Evolutionary conservation across 2,329 filamentous ascomycete species (phyloP).

Genomic region (Camillea tinctor): DNA sequence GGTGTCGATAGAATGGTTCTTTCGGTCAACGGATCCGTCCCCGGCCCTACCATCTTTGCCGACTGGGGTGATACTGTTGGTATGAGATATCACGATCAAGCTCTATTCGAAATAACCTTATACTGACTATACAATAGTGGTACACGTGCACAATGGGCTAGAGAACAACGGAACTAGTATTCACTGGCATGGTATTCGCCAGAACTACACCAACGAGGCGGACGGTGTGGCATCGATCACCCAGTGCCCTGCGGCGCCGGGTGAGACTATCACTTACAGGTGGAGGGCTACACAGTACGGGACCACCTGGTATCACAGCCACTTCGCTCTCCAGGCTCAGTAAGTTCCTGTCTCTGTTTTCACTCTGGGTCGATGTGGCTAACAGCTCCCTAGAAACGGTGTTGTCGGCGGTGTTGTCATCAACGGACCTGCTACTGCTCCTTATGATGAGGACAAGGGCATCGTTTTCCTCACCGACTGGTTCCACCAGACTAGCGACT

Average conservation of each 20-base stretch:
- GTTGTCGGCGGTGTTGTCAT: constrained; percentile 56
- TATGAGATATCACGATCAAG: constrained; percentile 1
- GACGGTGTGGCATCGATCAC: constrained; percentile 55
- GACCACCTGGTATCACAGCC: constrained; percentile 59
- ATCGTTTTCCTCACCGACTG: constrained; percentile 58
- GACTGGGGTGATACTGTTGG: constrained; percentile 42
- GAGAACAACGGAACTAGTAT: constrained; percentile 57
- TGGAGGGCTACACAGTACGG: constrained; percentile 55
- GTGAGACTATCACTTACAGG: constrained; percentile 52
- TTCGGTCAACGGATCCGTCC: constrained; percentile 57
- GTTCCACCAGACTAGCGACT: constrained; percentile 46
- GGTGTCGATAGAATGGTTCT: constrained; percentile 40
- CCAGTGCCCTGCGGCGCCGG: constrained; percentile 52
- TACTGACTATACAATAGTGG: constrained; percentile 33
- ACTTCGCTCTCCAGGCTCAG: constrained; percentile 45
- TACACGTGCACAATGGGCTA: constrained; percentile 55
- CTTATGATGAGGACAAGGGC: constrained; percentile 64
- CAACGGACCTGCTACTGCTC: constrained; percentile 54
- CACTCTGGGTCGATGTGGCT: constrained; percentile 45
- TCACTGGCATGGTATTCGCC: constrained; percentile 63
- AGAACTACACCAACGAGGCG: constrained; percentile 49
- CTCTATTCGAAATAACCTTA: background rate
- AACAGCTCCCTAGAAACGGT: constrained; percentile 21
- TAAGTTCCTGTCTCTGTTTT: constrained; percentile 18
- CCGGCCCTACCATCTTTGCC: constrained; percentile 56